These are phyloP conservation scores for Ceratopteris richardii DNA, from an alignment of 75 land plant genomes.

Conservation along the genomic window DNA sequence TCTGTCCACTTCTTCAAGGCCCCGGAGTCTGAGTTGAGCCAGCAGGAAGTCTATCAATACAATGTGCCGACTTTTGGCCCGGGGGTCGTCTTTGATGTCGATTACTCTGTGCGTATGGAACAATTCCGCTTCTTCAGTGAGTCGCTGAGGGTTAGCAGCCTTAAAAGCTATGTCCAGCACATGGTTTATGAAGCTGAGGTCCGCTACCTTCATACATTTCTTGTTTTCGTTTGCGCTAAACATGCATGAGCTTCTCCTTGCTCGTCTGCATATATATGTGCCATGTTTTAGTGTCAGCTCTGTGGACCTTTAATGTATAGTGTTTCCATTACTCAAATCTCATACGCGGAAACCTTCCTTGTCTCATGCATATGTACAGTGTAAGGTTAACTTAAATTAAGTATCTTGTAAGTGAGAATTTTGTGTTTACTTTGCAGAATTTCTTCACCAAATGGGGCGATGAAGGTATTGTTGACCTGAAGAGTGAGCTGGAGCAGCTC, in stretches of 20 bases:
- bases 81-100: slow-evolving; percentile 97
- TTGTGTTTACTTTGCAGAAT: slow-evolving; percentile 27
- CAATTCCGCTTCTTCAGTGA: slow-evolving; percentile 98
- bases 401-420: too few relatives aligned
- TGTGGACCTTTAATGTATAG: too few relatives aligned
- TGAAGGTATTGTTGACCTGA: slow-evolving; percentile 82
- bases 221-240: not conserved
- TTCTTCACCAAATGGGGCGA: slow-evolving; percentile 95
- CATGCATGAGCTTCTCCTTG: not conserved
- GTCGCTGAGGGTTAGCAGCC: slow-evolving; percentile 73
- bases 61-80: slow-evolving; percentile 99
- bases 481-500: slow-evolving; percentile 86
- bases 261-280: not conserved
- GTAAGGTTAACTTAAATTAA: too few relatives aligned
- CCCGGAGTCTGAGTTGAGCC: slow-evolving; percentile 84
- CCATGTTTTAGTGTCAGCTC: not conserved
- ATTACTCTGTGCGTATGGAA: slow-evolving; percentile 88
- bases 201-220: not conserved
- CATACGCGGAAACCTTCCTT: too few relatives aligned
- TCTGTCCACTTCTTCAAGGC: slow-evolving; percentile 96
- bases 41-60: slow-evolving; percentile 97
- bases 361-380: too few relatives aligned
- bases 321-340: too few relatives aligned
- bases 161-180: slow-evolving; percentile 85
- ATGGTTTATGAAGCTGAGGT: slow-evolving; percentile 96